Conservation (phyloP, 2,329 filamentous ascomycete genomes). For the Mycosphaerella arachidis region DNA sequence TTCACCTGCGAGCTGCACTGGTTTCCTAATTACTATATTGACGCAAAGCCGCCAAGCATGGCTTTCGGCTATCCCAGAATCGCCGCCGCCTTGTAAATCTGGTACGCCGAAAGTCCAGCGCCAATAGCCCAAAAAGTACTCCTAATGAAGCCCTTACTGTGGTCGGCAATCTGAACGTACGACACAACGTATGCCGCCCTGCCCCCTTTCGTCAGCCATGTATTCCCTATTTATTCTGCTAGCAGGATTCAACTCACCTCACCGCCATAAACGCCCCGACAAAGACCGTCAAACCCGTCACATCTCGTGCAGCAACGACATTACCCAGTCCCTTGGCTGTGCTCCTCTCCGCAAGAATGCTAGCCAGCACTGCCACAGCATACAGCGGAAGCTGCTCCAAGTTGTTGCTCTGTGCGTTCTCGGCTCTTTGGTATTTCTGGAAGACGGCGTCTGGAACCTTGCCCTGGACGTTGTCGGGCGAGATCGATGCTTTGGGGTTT, state of each 20-base stretch:
- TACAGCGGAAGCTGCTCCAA: background rate
- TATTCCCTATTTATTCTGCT: background rate
- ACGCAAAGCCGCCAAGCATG: no score
- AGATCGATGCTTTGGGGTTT: background rate
- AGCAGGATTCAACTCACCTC: background rate
- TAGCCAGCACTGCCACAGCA: background rate
- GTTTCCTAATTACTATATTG: no score
- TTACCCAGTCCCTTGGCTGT: background rate
- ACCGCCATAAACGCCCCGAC: background rate
- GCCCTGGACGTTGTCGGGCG: background rate
- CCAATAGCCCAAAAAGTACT: background rate
- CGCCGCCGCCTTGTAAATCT: background rate
- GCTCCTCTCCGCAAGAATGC: background rate
- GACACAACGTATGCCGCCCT: background rate
- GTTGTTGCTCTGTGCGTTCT: background rate
- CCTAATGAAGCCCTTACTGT: background rate
- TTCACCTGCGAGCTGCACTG: no score
- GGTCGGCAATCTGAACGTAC: background rate
- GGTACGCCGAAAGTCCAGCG: background rate
- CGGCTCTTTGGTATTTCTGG: background rate
- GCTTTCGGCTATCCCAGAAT: background rate
- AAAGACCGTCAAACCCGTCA: background rate
- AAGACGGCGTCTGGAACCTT: background rate
- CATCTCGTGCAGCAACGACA: background rate
- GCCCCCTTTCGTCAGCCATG: background rate